Evolutionary conservation across 441 rosid genomes (phyloP).

Genomic region (Jatropha multifida): DNA sequence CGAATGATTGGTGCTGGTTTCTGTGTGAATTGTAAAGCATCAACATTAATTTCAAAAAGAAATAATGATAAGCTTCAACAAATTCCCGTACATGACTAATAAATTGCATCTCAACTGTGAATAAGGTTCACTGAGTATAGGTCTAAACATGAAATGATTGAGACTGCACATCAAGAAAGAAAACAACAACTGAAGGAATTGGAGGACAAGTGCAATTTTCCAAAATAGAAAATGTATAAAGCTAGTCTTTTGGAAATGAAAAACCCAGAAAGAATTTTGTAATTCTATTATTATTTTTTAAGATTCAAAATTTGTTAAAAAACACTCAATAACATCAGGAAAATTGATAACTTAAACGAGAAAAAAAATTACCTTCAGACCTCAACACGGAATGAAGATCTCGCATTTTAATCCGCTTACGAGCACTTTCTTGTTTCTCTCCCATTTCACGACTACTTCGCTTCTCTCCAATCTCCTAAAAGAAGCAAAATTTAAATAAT

Average conservation of each 20-base stretch:
- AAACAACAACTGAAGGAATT: not conserved
- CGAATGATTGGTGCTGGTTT: slow-evolving; percentile 26
- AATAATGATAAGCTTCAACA: not conserved
- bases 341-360: slow-evolving; percentile 8
- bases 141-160: too few species aligned
- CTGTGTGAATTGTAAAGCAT: slow-evolving; percentile 29
- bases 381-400: slow-evolving; percentile 42
- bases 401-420: slow-evolving; percentile 52
- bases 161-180: not conserved
- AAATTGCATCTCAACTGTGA: not conserved
- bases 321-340: slow-evolving; percentile 2
- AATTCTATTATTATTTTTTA: not conserved
- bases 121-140: not conserved
- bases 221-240: not conserved
- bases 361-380: slow-evolving; percentile 41
- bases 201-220: not conserved
- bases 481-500: not conserved
- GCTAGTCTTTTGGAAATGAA: not conserved
- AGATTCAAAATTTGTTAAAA: slow-evolving; percentile 4
- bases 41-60: not conserved
- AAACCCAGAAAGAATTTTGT: not conserved
- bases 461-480: slow-evolving; percentile 44
- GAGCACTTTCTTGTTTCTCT: slow-evolving; percentile 39
- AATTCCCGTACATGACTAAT: not conserved
- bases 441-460: slow-evolving; percentile 35